Base-by-base conservation (phyloP, 306 rosid genomes). In the Dalbergia cultrata region DNA sequence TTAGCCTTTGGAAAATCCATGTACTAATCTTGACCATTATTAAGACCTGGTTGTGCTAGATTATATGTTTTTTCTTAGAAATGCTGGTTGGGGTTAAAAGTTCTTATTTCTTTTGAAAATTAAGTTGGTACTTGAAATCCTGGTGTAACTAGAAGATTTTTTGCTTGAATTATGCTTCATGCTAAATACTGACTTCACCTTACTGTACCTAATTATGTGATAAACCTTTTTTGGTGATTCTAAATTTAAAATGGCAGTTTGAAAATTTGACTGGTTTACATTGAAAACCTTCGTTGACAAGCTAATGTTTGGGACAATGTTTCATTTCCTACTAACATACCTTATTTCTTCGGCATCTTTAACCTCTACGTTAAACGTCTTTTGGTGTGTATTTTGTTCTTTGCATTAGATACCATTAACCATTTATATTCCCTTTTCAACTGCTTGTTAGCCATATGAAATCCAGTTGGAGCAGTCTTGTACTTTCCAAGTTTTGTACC, bases 21-120 rank as follows among this genome's bases (percentile, higher is more conserved):
- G 31, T 26, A 56, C 50, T 65, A 63, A 41, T 43, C 67, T 74
- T 58, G 22, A 74, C 68, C 78, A 58, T 62, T 49, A 62, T 33
- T 33, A 21, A 21, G 58, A 39, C 54, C 57, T 54, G 3, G 22
- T 13, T 22, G 43, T 14, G 67, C 33, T 35, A 21, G 52, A 5
- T 62, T 62, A 6, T 50, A 13, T 9, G 33, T 31, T 45, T 62
- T 75, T 61, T 33, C 60, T 62, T 63, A 33, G 72, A 63, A 63
- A 75, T 26, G 41, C 4, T 19, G 80, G 11, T 65, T 43, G 60
- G 43, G 52, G 35, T 21, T 53, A 16, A 37, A 61, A 21, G 0
- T 22, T 54, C 64, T 14, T 44, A 56, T 22, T 41, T 63, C 34
- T 31, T 67, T 67, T 67, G 53, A 14, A 47, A 63, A 58, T 59